Conservation (phyloP, 139 green algal genomes). For the Chlamydomonas asymmetrica region DNA sequence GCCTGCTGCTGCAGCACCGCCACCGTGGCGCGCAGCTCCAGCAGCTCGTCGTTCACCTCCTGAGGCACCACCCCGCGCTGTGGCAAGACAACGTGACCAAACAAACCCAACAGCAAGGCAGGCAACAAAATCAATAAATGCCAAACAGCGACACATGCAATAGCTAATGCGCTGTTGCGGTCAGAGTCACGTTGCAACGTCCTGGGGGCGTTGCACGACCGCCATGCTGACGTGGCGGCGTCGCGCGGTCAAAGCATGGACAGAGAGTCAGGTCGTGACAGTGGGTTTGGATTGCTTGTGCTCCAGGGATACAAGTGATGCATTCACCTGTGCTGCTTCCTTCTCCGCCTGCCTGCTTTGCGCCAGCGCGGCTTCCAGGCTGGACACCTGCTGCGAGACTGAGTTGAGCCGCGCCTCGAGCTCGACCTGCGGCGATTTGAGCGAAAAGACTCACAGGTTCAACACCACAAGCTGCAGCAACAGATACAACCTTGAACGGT, state of each 20-base stretch:
- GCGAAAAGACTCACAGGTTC: too few species aligned
- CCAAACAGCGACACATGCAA: too few species aligned
- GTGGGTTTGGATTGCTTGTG: too few species aligned
- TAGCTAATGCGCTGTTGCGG: too few species aligned
- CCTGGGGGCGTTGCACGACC: too few species aligned
- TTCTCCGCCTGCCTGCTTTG: not conserved
- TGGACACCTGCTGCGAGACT: not conserved
- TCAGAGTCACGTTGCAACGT: too few species aligned
- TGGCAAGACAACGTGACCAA: not conserved
- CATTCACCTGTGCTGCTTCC: slow-evolving; percentile 18
- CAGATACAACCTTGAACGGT: not conserved
- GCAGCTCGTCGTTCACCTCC: slow-evolving; percentile 14
- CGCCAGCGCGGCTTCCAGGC: slow-evolving; percentile 9
- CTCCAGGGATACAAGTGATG: not conserved
- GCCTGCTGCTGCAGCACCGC: slow-evolving; percentile 35
- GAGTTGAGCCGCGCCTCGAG: not conserved
- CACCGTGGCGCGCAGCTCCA: slow-evolving; percentile 32
- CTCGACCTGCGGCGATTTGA: slow-evolving; percentile 27
- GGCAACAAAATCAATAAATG: not conserved
- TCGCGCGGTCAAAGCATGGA: too few species aligned
- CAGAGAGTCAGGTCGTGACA: too few species aligned
- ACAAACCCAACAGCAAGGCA: not conserved
- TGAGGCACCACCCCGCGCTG: slow-evolving; percentile 12
- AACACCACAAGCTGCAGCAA: not conserved
- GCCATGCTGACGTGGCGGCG: too few species aligned